Evolutionary conservation across 2,329 filamentous ascomycete species (phyloP).

Genomic region (Verticillium klebahnii): DNA sequence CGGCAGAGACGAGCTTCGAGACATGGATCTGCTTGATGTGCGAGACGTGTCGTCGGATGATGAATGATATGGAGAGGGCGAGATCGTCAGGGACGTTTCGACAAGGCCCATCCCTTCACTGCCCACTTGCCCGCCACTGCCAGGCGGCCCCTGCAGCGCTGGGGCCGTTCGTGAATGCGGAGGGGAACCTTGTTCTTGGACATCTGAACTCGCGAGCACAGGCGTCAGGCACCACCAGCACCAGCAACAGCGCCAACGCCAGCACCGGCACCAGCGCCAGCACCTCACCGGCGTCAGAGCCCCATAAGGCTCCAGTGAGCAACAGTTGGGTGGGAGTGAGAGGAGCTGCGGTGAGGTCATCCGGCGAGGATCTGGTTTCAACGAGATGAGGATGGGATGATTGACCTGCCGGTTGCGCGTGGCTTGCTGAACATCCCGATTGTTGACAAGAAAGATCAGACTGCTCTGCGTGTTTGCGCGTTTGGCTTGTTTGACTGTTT

Average conservation of each 20-base stretch:
- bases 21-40: neutral
- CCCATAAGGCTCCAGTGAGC: constrained; percentile 6
- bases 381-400: neutral
- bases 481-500: neutral
- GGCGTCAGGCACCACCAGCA: neutral
- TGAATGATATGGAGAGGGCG: neutral
- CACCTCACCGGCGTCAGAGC: constrained; percentile 9
- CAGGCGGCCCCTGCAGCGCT: neutral
- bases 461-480: neutral
- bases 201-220: neutral
- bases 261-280: neutral
- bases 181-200: neutral
- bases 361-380: neutral
- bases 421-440: neutral
- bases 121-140: neutral
- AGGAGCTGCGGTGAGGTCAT: neutral
- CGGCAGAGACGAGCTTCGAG: neutral
- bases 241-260: constrained; percentile 5
- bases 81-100: constrained; percentile 2
- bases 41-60: neutral
- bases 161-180: neutral
- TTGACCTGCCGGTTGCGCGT: neutral
- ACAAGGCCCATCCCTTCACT: neutral
- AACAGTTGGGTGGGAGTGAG: too few relatives aligned
- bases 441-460: neutral